Percentiles rank a stretch among this genome's conserved stretches.
phyloP scores from a whole-genome alignment of 2,329 filamentous ascomycete species.

The Diaporthe sp. region DNA sequence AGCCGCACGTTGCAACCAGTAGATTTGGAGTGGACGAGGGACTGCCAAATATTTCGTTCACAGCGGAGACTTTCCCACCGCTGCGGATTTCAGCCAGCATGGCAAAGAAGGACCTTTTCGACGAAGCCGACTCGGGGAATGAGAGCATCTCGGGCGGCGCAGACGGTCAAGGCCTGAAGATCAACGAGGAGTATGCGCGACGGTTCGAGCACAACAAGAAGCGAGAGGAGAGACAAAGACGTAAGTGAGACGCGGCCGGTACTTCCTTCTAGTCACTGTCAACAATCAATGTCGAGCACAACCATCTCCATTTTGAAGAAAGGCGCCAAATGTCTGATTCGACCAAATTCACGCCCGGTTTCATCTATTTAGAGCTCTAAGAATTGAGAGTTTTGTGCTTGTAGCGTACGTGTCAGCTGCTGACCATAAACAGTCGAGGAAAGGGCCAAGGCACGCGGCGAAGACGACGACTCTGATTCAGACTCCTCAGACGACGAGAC shows the following conservation, averaged over 20 bases:
- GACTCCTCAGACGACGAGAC: slow-evolving; percentile 80
- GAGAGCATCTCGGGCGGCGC: slow-evolving; percentile 58
- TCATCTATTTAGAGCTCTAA: too few species aligned
- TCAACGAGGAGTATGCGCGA: slow-evolving; percentile 91
- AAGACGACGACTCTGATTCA: slow-evolving; percentile 68
- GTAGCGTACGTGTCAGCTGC: background rate
- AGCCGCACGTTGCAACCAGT: slow-evolving; percentile 7
- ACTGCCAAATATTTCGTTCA: background rate
- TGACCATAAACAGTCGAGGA: slow-evolving; percentile 78
- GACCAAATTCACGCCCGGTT: background rate
- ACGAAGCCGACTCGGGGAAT: slow-evolving; percentile 58
- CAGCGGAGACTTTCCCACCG: background rate
- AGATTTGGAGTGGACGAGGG: background rate
- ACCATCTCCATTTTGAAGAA: background rate
- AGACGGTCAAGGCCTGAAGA: slow-evolving; percentile 70
- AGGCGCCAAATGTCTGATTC: background rate
- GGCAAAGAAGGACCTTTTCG: slow-evolving; percentile 64
- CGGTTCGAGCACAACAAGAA: slow-evolving; percentile 98
- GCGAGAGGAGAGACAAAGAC: slow-evolving; percentile 83
- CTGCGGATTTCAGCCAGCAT: slow-evolving; percentile 45
- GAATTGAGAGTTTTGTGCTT: too few species aligned
- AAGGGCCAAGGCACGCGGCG: slow-evolving; percentile 74
- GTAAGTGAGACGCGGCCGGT: slow-evolving; percentile 57
- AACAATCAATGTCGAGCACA: background rate
- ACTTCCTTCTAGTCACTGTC: background rate